phyloP scores from a whole-genome alignment of 768 basidiomycete genomes.

The Antrodiella citrinella region DNA sequence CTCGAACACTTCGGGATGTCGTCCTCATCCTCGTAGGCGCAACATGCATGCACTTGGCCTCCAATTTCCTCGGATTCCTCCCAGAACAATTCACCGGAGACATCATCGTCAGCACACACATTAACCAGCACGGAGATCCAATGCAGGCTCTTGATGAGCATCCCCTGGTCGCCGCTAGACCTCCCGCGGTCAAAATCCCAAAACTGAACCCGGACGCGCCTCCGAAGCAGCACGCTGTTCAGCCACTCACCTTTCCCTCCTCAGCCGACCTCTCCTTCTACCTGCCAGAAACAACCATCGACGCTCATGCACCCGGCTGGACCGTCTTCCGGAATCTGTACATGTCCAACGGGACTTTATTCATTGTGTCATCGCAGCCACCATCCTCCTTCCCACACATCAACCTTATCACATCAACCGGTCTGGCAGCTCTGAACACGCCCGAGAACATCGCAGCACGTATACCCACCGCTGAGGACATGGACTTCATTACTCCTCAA shows the following conservation, averaged over 20 bases:
- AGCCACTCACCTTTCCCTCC: constrained; percentile 3
- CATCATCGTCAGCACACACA: constrained; percentile 26
- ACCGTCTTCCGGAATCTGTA: constrained; percentile 79
- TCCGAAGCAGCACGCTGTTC: background rate
- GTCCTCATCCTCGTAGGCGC: constrained; percentile 54
- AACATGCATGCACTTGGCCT: constrained; percentile 44
- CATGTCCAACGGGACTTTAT: constrained; percentile 76
- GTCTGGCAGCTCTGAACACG: constrained; percentile 45
- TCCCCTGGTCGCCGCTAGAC: constrained; percentile 7
- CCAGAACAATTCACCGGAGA: constrained; percentile 17
- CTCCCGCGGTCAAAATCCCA: constrained; percentile 1
- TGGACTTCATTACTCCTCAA: constrained; percentile 51
- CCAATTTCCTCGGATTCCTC: constrained; percentile 29
- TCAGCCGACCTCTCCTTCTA: constrained; percentile 13
- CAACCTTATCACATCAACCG: constrained; percentile 59
- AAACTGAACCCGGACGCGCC: background rate
- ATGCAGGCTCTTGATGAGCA: constrained; percentile 1
- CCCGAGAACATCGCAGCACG: constrained; percentile 59
- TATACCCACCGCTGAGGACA: constrained; percentile 56
- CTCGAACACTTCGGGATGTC: constrained; percentile 47
- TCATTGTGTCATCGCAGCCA: constrained; percentile 48
- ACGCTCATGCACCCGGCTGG: constrained; percentile 75
- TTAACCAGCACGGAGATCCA: constrained; percentile 11
- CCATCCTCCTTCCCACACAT: constrained; percentile 36
- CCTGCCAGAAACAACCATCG: constrained; percentile 46